A percentile compares a stretch with the other conserved stretches of the same genome.
phyloP scores from a whole-genome alignment of 495 filamentous ascomycete species.

The Oidiodendron maius region DNA sequence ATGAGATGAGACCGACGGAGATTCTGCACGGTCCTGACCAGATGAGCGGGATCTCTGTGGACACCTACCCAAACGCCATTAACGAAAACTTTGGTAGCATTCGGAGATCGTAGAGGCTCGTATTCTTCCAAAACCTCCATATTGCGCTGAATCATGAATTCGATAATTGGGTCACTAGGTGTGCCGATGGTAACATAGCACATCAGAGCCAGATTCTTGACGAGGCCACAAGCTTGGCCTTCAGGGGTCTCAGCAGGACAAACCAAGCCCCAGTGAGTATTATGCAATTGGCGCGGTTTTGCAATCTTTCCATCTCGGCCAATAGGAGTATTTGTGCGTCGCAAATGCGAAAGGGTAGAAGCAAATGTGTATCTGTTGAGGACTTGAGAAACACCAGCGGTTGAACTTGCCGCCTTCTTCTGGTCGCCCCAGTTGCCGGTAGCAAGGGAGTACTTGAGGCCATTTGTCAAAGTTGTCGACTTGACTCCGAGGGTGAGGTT shows the following conservation, averaged over 20 bases:
- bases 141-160: slow-evolving; percentile 88
- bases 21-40: slow-evolving; percentile 71
- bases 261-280: slow-evolving; percentile 97
- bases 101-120: slow-evolving; percentile 78
- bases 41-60: slow-evolving; percentile 72
- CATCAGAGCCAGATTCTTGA: slow-evolving; percentile 98
- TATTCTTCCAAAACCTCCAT: slow-evolving; percentile 98
- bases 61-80: slow-evolving; percentile 97
- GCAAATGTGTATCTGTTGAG: slow-evolving; percentile 96
- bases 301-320: slow-evolving; percentile 97
- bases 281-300: slow-evolving; percentile 95
- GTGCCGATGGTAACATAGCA: slow-evolving; percentile 94
- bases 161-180: slow-evolving; percentile 79
- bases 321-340: slow-evolving; percentile 95
- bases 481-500: slow-evolving; percentile 86
- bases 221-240: slow-evolving; percentile 95
- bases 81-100: slow-evolving; percentile 95
- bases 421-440: slow-evolving; percentile 99
- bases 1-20: slow-evolving; percentile 69
- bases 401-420: slow-evolving; percentile 91
- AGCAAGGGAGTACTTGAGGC: slow-evolving; percentile 93
- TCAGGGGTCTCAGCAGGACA: slow-evolving; percentile 98
- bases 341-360: slow-evolving; percentile 91
- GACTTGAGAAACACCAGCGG: slow-evolving; percentile 96
- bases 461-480: slow-evolving; percentile 83